phyloP scores from a whole-genome alignment of 148 eudicot species.

The Rhododendron ovatum region DNA sequence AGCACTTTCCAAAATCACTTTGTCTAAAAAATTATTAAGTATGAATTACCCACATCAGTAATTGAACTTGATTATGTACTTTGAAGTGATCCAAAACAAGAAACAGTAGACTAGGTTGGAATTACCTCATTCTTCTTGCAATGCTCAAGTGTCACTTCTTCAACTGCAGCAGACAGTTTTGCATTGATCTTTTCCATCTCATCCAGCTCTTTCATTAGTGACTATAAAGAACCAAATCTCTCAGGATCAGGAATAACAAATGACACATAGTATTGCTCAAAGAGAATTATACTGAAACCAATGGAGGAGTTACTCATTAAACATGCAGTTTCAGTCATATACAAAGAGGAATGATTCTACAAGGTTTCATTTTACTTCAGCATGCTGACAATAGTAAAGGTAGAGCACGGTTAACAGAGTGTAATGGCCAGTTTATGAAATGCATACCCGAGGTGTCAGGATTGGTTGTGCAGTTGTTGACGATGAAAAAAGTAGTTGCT shows the following conservation, averaged over 20 bases:
- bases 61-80: background rate
- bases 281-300: background rate
- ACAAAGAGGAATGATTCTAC: background rate
- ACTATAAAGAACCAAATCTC: slow-evolving; percentile 19
- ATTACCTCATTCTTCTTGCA: slow-evolving; percentile 86
- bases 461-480: slow-evolving; percentile 97
- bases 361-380: background rate
- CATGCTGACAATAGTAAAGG: background rate
- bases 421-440: background rate
- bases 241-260: background rate
- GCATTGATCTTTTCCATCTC: slow-evolving; percentile 84
- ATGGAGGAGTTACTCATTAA: background rate
- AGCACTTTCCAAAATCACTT: background rate
- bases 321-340: background rate
- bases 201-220: slow-evolving; percentile 78
- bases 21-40: background rate
- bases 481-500: slow-evolving; percentile 89
- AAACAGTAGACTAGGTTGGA: background rate
- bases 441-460: slow-evolving; percentile 79
- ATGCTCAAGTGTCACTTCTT: slow-evolving; percentile 86
- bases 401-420: background rate
- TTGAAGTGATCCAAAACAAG: background rate
- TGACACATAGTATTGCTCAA: background rate
- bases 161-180: slow-evolving; percentile 83
- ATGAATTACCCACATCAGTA: background rate